Evolutionary conservation across 805 yeast genomes (phyloP).

Genomic region (Cyberlindnera japonica): DNA sequence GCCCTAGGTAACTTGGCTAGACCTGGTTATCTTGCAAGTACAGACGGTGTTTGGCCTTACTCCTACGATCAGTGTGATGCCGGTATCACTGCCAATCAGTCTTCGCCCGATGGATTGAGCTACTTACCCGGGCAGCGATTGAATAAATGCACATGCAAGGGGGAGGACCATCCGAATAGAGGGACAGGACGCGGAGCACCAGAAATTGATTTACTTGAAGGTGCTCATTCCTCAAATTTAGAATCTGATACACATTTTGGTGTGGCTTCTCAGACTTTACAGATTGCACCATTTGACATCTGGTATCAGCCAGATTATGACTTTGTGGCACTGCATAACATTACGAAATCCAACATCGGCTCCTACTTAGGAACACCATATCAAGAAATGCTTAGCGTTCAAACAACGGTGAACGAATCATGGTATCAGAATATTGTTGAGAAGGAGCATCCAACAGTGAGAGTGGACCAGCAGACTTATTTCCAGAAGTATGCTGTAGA

Average conservation of each 20-base stretch:
- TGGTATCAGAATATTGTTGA: conserved; percentile 43
- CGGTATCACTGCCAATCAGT: conserved; percentile 48
- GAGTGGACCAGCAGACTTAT: conserved; percentile 10
- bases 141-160: conserved; percentile 42
- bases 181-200: conserved; percentile 51
- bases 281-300: conserved; percentile 49
- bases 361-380: conserved; percentile 48
- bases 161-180: conserved; percentile 43
- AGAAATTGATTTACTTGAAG: conserved; percentile 49
- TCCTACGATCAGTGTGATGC: conserved; percentile 46
- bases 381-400: conserved; percentile 47
- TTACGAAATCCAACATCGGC: conserved; percentile 39
- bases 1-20: conserved; percentile 46
- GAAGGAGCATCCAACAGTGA: conserved; percentile 2
- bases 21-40: conserved; percentile 44
- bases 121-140: conserved; percentile 44
- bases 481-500: conserved; percentile 45
- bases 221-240: conserved; percentile 33
- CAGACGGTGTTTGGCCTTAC: conserved; percentile 52
- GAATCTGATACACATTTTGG: conserved; percentile 32
- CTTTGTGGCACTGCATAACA: conserved; percentile 40
- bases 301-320: conserved; percentile 52
- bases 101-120: conserved; percentile 44
- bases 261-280: conserved; percentile 47
- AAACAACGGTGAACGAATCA: conserved; percentile 40